Percentiles rank a stretch among this genome's conserved stretches.
phyloP scores from a whole-genome alignment of 1,284 basidiomycete species.

The Vanrija sp. region DNA sequence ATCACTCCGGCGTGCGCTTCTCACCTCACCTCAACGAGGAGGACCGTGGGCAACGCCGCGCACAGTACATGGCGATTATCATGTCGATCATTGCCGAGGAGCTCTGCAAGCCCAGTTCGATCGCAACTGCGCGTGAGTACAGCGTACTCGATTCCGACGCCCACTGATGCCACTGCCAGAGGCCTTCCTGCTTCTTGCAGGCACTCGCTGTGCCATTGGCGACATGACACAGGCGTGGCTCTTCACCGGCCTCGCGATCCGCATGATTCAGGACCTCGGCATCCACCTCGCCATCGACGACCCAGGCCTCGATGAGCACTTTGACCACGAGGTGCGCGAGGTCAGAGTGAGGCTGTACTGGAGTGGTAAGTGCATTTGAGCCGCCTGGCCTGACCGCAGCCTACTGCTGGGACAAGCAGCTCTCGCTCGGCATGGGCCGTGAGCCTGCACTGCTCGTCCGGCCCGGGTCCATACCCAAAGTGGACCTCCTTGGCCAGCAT shows the following conservation, averaged over 20 bases:
- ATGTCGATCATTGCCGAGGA: slow-evolving; percentile 21
- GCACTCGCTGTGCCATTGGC: slow-evolving; percentile 19
- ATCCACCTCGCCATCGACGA: slow-evolving; percentile 25
- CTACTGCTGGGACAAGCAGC: slow-evolving; percentile 22
- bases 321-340: slow-evolving; percentile 19
- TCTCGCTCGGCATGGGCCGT: slow-evolving; percentile 21
- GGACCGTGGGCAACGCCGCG: slow-evolving; percentile 13
- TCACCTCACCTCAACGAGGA: slow-evolving; percentile 14
- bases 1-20: slow-evolving; percentile 20
- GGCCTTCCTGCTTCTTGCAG: slow-evolving; percentile 18
- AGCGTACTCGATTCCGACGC: not conserved
- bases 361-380: slow-evolving; percentile 8
- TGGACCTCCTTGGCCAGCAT: slow-evolving; percentile 8
- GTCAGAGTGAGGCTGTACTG: slow-evolving; percentile 22
- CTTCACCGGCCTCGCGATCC: slow-evolving; percentile 21
- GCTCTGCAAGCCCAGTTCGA: slow-evolving; percentile 17
- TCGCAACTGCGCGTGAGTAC: slow-evolving; percentile 12
- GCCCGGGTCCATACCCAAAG: slow-evolving; percentile 5
- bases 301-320: slow-evolving; percentile 15
- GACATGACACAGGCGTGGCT: slow-evolving; percentile 24
- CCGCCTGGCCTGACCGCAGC: not conserved
- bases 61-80: slow-evolving; percentile 19
- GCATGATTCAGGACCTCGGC: slow-evolving; percentile 19
- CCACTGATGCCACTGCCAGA: slow-evolving; percentile 5
- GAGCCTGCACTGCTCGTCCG: slow-evolving; percentile 15